phyloP scores from a whole-genome alignment of 73 alveolate genomes.

The Tetrahymena borealis region DNA sequence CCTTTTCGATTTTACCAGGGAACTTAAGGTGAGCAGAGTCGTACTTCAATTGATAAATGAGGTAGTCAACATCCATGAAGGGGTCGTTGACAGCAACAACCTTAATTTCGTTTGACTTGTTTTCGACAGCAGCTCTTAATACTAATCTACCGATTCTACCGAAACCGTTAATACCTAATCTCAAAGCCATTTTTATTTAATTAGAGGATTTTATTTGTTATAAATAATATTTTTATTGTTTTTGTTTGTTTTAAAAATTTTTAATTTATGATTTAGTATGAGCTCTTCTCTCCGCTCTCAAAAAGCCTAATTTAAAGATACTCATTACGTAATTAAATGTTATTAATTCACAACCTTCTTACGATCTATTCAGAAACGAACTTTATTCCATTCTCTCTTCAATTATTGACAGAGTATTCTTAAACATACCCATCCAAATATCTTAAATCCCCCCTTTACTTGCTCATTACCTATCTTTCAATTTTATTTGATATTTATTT shows the following conservation, averaged over 20 bases:
- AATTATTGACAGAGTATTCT: neutral
- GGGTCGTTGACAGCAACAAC: slow-evolving; percentile 64
- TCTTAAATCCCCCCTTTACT: neutral
- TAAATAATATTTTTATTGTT: neutral
- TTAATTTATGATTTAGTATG: neutral
- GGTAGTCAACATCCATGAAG: slow-evolving; percentile 66
- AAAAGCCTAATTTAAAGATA: neutral
- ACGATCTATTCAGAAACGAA: neutral
- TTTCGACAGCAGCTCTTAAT: slow-evolving; percentile 79
- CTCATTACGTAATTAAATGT: neutral
- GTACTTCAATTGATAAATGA: slow-evolving; percentile 62
- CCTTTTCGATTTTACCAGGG: slow-evolving; percentile 37
- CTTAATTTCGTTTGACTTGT: slow-evolving; percentile 50
- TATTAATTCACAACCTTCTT: neutral
- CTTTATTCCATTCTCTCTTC: neutral
- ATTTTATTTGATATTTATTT: neutral
- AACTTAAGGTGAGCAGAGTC: slow-evolving; percentile 64
- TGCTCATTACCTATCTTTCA: neutral
- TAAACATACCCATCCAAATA: neutral
- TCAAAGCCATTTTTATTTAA: slow-evolving; percentile 46
- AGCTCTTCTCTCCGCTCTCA: neutral
- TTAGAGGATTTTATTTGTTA: neutral
- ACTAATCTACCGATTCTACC: slow-evolving; percentile 96
- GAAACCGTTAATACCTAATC: slow-evolving; percentile 93
- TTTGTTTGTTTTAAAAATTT: neutral